Evolutionary conservation across 441 rosid species (phyloP).

Genomic region (Adansonia rubrostipa): DNA sequence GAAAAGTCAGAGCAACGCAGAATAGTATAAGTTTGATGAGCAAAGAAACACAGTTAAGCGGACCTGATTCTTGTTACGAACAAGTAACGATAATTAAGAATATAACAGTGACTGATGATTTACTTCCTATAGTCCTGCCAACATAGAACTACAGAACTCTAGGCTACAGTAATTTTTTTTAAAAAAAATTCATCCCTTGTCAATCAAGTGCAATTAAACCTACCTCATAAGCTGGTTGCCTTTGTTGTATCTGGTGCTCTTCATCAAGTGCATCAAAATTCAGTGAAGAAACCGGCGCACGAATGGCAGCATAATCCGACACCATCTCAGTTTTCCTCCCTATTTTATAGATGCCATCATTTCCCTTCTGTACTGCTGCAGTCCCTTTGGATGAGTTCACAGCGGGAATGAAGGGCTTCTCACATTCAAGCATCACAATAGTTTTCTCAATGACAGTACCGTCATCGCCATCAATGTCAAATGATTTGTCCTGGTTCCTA

Average conservation of each 20-base stretch:
- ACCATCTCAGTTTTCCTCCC: constrained; percentile 40
- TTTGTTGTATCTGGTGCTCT: constrained; percentile 38
- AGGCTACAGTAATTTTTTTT: background rate
- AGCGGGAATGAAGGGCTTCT: constrained; percentile 51
- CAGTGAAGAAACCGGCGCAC: constrained; percentile 41
- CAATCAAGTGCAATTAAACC: background rate
- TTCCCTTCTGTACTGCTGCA: constrained; percentile 36
- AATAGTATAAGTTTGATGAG: background rate
- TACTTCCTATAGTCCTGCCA: background rate
- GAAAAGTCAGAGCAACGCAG: too few species aligned
- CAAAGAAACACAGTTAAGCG: background rate
- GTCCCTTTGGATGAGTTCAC: constrained; percentile 43
- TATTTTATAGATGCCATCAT: constrained; percentile 23
- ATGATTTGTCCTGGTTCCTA: constrained; percentile 43
- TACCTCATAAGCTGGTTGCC: constrained; percentile 49
- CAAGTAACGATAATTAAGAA: background rate
- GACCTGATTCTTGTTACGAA: background rate
- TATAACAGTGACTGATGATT: background rate
- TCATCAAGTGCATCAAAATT: constrained; percentile 42
- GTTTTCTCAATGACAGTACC: constrained; percentile 74
- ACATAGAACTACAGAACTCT: background rate
- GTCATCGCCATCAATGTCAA: constrained; percentile 60
- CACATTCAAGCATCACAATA: constrained; percentile 72
- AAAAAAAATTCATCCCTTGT: background rate
- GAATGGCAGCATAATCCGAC: constrained; percentile 46